Conservation (phyloP, 176 grass and related monocot species). For the Urochloa ruziziensis region DNA sequence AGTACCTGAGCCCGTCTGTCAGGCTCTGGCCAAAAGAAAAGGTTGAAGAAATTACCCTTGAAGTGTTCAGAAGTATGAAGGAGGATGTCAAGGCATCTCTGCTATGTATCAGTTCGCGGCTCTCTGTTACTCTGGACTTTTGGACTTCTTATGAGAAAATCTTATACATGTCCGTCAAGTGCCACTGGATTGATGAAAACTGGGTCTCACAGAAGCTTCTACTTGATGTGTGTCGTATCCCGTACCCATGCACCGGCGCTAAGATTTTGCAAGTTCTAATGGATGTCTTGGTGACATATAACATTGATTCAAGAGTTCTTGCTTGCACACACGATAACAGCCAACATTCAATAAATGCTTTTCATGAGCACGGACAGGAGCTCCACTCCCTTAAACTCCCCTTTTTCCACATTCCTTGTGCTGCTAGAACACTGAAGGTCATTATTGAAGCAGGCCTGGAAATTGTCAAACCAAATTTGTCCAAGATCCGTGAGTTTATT, state of each 20-base stretch:
- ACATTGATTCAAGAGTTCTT: conserved; percentile 64
- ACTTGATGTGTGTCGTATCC: conserved; percentile 78
- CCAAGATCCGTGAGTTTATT: conserved; percentile 85
- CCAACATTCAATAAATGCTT: conserved; percentile 63
- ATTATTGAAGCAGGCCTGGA: conserved; percentile 73
- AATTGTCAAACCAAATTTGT: conserved; percentile 62
- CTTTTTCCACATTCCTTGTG: conserved; percentile 90
- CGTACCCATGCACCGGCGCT: conserved; percentile 53
- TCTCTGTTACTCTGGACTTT: conserved; percentile 78
- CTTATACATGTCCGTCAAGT: conserved; percentile 81
- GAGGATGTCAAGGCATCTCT: conserved; percentile 77
- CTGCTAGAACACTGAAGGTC: conserved; percentile 59
- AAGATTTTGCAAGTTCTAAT: conserved; percentile 62
- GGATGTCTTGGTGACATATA: conserved; percentile 58
- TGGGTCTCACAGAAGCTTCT: conserved; percentile 75
- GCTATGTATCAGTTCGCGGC: conserved; percentile 55
- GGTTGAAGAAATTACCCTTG: conserved; percentile 53
- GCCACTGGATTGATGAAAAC: conserved; percentile 89
- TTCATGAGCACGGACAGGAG: conserved; percentile 52
- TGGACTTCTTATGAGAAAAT: conserved; percentile 89
- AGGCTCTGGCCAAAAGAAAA: conserved; percentile 81
- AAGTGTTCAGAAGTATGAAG: conserved; percentile 79
- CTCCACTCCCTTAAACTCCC: conserved; percentile 61
- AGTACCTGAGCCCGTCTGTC: conserved; percentile 58
- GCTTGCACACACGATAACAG: conserved; percentile 83